These are phyloP conservation scores for Eustoma russellianum DNA, from an alignment of 257 asterid species.

Conservation along the genomic window DNA sequence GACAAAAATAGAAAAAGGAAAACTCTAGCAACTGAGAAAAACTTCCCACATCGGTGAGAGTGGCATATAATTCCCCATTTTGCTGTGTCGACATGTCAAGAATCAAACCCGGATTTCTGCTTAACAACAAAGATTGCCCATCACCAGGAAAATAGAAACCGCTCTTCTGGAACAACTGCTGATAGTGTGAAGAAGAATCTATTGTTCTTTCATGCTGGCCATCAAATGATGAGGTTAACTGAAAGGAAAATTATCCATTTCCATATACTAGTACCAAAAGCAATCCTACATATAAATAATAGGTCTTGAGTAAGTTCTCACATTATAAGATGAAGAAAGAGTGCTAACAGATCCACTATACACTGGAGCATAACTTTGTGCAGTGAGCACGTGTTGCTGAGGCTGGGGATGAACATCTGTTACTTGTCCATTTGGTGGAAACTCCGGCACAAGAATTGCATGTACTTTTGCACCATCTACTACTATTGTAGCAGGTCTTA, in stretches of 20 bases:
- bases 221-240: constrained; percentile 36
- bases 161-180: constrained; percentile 36
- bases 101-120: constrained; percentile 46
- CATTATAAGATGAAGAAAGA: constrained; percentile 45
- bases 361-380: constrained; percentile 50
- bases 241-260: neutral
- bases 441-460: constrained; percentile 40
- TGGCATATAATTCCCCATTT: constrained; percentile 33
- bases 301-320: constrained; percentile 15
- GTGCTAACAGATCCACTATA: constrained; percentile 52
- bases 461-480: constrained; percentile 47
- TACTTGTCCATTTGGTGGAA: constrained; percentile 40
- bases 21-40: constrained; percentile 8
- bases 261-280: constrained; percentile 4
- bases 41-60: constrained; percentile 25
- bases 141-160: constrained; percentile 34
- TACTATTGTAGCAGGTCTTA: constrained; percentile 30
- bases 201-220: constrained; percentile 48
- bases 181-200: constrained; percentile 39
- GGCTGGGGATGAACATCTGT: constrained; percentile 37
- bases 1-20: neutral
- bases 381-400: constrained; percentile 28
- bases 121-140: constrained; percentile 59
- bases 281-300: constrained; percentile 3
- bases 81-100: constrained; percentile 46